Evolutionary conservation across 2,329 filamentous ascomycete species (phyloP).

Genomic region (Penicillium sp.): DNA sequence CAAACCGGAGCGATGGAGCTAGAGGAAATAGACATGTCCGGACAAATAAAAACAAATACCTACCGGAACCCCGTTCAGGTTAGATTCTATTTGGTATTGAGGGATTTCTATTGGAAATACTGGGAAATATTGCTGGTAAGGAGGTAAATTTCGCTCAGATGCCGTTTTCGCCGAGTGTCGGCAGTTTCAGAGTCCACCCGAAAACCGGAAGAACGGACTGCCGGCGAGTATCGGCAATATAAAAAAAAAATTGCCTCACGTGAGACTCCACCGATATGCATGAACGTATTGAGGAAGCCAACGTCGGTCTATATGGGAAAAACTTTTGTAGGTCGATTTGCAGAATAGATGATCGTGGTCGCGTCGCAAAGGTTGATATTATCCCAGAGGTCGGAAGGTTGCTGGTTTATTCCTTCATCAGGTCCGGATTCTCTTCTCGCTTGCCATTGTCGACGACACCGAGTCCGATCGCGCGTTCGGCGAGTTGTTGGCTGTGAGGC

Average conservation of each 20-base stretch:
- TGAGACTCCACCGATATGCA: constrained; percentile 21
- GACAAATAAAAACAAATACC: constrained; percentile 6
- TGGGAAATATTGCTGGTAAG: constrained; percentile 29
- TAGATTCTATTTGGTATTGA: constrained; percentile 28
- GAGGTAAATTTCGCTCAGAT: constrained; percentile 31
- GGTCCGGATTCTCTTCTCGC: constrained; percentile 38
- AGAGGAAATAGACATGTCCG: background rate
- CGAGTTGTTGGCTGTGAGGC: constrained; percentile 82
- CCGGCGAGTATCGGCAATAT: constrained; percentile 35
- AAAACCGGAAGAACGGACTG: constrained; percentile 27
- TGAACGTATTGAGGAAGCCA: constrained; percentile 7
- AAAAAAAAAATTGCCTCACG: constrained; percentile 26
- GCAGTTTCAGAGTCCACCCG: constrained; percentile 27
- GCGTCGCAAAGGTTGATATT: constrained; percentile 11
- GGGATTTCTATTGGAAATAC: constrained; percentile 30
- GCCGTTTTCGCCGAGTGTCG: constrained; percentile 30
- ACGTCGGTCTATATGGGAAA: constrained; percentile 5
- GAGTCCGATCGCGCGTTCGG: constrained; percentile 76
- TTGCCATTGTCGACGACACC: constrained; percentile 65
- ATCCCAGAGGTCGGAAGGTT: background rate
- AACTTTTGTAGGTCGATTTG: constrained; percentile 10
- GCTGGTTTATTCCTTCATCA: constrained; percentile 43
- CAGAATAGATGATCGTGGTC: constrained; percentile 12
- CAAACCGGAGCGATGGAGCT: background rate
- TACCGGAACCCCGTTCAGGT: constrained; percentile 25